Evolutionary conservation across 768 basidiomycete genomes (phyloP).

Genomic region (Piloderma croceum): DNA sequence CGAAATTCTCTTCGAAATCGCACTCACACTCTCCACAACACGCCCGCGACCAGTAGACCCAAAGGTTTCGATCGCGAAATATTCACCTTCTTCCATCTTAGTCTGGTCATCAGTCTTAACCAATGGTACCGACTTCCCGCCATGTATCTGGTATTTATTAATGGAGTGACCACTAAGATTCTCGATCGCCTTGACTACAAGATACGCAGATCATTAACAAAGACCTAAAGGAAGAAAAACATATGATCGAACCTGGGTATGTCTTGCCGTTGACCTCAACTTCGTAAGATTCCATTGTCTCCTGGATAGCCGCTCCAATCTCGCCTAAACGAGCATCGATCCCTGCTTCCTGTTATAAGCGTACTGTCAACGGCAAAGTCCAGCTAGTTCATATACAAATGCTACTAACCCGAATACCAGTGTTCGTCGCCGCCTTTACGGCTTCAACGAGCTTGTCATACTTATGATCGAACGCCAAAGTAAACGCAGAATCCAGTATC

Average conservation of each 20-base stretch:
- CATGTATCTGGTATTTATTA: conserved; percentile 86
- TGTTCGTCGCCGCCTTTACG: conserved; percentile 90
- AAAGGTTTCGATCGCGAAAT: conserved; percentile 98
- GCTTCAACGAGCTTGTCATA: conserved; percentile 88
- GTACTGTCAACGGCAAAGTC: no score
- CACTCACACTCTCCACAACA: conserved; percentile 71
- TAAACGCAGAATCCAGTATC: conserved; percentile 95
- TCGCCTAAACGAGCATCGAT: conserved; percentile 94
- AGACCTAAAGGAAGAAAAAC: conserved; percentile 8
- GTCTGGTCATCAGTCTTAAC: conserved; percentile 86
- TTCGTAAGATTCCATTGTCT: conserved; percentile 98
- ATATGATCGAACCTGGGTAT: conserved; percentile 72
- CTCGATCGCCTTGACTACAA: conserved; percentile 82
- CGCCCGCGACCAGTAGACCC: conserved; percentile 92
- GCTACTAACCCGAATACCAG: conserved; percentile 88
- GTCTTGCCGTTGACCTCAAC: conserved; percentile 86
- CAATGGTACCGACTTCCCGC: conserved; percentile 85
- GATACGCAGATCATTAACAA: conserved; percentile 1
- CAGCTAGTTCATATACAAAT: conserved; percentile 18
- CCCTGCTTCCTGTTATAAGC: conserved; percentile 98
- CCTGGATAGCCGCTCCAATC: conserved; percentile 87
- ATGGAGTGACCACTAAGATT: conserved; percentile 96
- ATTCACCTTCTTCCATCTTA: conserved; percentile 99
- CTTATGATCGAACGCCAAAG: conserved; percentile 80
- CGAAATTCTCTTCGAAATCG: no score